phyloP scores from a whole-genome alignment of 2,329 filamentous ascomycete species.

The Talaromyces sp. region DNA sequence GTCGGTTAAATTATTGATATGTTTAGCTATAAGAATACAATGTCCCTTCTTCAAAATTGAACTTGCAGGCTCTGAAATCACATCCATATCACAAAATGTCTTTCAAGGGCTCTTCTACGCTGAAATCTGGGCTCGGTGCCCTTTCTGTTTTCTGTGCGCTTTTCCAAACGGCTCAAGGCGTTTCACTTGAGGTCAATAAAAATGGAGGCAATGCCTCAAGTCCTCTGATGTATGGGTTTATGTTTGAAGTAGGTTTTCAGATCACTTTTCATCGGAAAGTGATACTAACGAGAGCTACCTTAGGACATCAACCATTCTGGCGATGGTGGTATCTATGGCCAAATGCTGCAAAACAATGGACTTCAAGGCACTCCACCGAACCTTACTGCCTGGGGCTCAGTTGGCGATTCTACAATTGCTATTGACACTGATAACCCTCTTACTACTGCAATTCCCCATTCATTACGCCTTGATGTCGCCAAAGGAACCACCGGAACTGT shows the following conservation, averaged over 20 bases:
- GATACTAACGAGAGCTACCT: background rate
- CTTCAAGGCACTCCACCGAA: conserved; percentile 60
- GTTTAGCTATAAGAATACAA: background rate
- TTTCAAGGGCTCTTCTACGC: background rate
- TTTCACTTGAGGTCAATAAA: conserved; percentile 2
- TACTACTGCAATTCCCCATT: conserved; percentile 56
- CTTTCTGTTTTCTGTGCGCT: background rate
- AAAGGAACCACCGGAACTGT: conserved; percentile 29
- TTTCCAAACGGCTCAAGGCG: background rate
- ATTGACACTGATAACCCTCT: conserved; percentile 55
- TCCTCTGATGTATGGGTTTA: conserved; percentile 46
- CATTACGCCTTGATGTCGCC: conserved; percentile 45
- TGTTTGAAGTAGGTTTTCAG: conserved; percentile 39
- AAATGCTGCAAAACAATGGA: conserved; percentile 70
- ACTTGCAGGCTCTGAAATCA: background rate
- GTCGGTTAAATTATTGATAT: background rate
- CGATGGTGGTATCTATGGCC: conserved; percentile 73
- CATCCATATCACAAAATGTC: background rate
- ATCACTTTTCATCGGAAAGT: background rate
- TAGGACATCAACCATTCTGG: conserved; percentile 69
- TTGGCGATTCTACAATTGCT: conserved; percentile 50
- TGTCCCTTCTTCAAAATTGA: background rate
- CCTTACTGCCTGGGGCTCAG: conserved; percentile 51
- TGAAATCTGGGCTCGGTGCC: background rate
- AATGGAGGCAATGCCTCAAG: conserved; percentile 42